Percentiles rank a stretch among this genome's conserved stretches.
These are phyloP conservation scores for Fusarium circinatum DNA, from an alignment of 2,329 filamentous ascomycete genomes.

Conservation along the genomic window DNA sequence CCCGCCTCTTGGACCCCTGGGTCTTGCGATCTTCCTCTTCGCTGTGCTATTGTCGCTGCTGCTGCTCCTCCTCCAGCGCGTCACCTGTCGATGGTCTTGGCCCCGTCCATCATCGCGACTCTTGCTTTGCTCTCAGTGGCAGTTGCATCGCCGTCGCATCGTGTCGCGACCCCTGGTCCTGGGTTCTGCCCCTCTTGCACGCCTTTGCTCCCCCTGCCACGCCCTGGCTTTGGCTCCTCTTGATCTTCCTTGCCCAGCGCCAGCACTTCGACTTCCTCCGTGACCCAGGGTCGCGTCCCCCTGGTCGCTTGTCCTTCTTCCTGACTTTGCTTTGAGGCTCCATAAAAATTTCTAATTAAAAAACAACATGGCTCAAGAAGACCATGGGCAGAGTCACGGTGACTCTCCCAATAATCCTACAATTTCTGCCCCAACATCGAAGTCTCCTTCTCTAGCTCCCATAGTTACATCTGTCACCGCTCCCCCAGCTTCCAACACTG, in stretches of 20 bases:
- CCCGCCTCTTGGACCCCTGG: slow-evolving; percentile 32
- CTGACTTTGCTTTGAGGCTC: slow-evolving; percentile 49
- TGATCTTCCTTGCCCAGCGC: slow-evolving; percentile 44
- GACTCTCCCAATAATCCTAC: slow-evolving; percentile 44
- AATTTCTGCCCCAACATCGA: slow-evolving; percentile 39
- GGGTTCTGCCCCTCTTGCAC: slow-evolving; percentile 40
- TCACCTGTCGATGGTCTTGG: slow-evolving; percentile 33
- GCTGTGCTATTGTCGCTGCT: neutral
- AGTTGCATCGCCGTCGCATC: slow-evolving; percentile 39
- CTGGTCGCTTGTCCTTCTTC: slow-evolving; percentile 44
- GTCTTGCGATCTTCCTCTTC: slow-evolving; percentile 9
- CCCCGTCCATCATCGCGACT: slow-evolving; percentile 37
- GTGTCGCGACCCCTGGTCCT: slow-evolving; percentile 42
- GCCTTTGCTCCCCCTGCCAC: slow-evolving; percentile 39
- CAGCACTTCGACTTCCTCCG: slow-evolving; percentile 39
- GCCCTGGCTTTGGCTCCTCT: slow-evolving; percentile 41
- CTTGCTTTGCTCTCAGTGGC: slow-evolving; percentile 21
- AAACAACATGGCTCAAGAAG: slow-evolving; percentile 48
- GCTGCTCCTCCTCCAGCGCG: slow-evolving; percentile 8
- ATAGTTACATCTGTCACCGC: slow-evolving; percentile 35
- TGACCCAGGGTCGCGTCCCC: slow-evolving; percentile 47
- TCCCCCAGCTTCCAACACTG: slow-evolving; percentile 28
- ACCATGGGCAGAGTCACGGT: slow-evolving; percentile 45
- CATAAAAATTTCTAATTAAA: slow-evolving; percentile 53
- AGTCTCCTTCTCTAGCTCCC: slow-evolving; percentile 42